A percentile compares a stretch with the other conserved stretches of the same genome.
These are phyloP conservation scores for Neocucurbitaria cava DNA, from an alignment of 2,329 filamentous ascomycete genomes.

Conservation along the genomic window DNA sequence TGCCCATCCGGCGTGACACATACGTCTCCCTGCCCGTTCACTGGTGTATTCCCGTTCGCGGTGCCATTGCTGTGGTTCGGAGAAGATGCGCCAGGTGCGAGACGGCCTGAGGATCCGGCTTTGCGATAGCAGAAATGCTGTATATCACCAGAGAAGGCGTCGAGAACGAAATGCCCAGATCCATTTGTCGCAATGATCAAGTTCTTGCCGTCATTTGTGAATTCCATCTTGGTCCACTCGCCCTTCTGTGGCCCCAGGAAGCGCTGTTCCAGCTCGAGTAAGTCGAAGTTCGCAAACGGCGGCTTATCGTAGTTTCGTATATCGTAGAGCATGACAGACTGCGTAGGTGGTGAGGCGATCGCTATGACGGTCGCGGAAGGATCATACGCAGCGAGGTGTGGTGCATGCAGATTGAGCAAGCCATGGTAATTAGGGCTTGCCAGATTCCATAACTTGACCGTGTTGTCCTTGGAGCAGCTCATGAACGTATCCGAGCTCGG, in stretches of 20 bases:
- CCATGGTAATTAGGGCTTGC: constrained; percentile 81
- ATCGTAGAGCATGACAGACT: constrained; percentile 87
- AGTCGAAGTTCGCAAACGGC: constrained; percentile 85
- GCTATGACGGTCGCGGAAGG: constrained; percentile 92
- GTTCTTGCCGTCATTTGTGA: constrained; percentile 93
- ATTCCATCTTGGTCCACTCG: constrained; percentile 91
- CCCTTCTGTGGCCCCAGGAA: constrained; percentile 54
- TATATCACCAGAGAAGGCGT: constrained; percentile 84
- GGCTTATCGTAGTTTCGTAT: constrained; percentile 91
- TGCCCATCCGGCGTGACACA: constrained; percentile 90
- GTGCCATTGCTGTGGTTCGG: constrained; percentile 62
- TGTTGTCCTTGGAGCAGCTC: constrained; percentile 89
- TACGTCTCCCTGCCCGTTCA: constrained; percentile 71
- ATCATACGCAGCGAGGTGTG: constrained; percentile 87
- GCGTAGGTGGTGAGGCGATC: constrained; percentile 80
- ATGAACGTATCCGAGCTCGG: constrained; percentile 87
- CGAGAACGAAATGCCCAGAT: constrained; percentile 87
- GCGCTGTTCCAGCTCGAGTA: constrained; percentile 68
- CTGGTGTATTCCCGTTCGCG: constrained; percentile 37
- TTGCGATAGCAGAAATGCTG: constrained; percentile 72
- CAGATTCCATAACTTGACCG: constrained; percentile 88
- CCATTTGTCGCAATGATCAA: constrained; percentile 85
- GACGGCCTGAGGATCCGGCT: constrained; percentile 53
- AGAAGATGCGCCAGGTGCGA: constrained; percentile 52
- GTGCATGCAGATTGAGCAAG: constrained; percentile 78